Conservation (phyloP, 2,329 filamentous ascomycete genomes). For the Diaporthe citrichinensis region DNA sequence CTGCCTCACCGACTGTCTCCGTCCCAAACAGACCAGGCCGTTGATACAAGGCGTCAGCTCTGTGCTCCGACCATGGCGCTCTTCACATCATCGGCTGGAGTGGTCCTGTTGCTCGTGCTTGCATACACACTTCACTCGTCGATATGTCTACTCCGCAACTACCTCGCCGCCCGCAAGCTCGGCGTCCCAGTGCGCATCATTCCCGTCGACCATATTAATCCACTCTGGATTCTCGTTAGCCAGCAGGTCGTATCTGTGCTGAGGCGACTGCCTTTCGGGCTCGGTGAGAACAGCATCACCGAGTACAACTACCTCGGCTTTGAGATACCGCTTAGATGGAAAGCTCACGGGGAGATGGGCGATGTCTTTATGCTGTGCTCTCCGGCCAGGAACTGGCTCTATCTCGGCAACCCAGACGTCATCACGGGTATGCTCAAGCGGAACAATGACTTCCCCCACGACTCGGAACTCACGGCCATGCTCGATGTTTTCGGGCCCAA, state of each 20-base stretch:
- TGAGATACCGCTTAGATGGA: slow-evolving; percentile 25
- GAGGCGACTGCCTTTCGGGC: slow-evolving; percentile 43
- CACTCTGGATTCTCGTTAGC: slow-evolving; percentile 50
- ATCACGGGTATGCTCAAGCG: slow-evolving; percentile 38
- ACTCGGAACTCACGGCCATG: slow-evolving; percentile 39
- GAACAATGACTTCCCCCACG: slow-evolving; percentile 42
- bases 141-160: slow-evolving; percentile 40
- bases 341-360: slow-evolving; percentile 46
- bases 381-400: slow-evolving; percentile 42
- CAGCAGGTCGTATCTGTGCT: slow-evolving; percentile 44
- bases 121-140: slow-evolving; percentile 22
- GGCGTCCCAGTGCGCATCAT: slow-evolving; percentile 51
- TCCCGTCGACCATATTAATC: slow-evolving; percentile 50
- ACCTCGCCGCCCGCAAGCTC: slow-evolving; percentile 46
- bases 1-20: background rate
- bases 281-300: slow-evolving; percentile 50
- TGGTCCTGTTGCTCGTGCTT: background rate
- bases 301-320: slow-evolving; percentile 50
- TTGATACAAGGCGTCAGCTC: background rate
- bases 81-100: background rate
- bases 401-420: slow-evolving; percentile 40
- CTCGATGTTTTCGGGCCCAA: slow-evolving; percentile 44
- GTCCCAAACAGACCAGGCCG: background rate
- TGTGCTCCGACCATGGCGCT: background rate
- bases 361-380: slow-evolving; percentile 44